Conservation (phyloP, 1,139 yeast species). For the Scheffersomyces segobiensis region DNA sequence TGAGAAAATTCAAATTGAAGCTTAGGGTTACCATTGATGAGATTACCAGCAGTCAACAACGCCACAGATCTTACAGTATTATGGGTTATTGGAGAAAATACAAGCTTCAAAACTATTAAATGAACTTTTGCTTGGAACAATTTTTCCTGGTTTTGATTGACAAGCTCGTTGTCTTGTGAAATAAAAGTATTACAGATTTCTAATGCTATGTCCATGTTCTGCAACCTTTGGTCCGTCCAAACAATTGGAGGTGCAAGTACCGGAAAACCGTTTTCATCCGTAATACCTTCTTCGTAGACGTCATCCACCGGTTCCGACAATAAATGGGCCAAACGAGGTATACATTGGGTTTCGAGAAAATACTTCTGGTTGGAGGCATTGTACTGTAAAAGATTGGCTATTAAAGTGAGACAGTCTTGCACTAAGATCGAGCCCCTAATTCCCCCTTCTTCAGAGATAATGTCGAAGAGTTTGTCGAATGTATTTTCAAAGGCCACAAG, state of each 20-base stretch:
- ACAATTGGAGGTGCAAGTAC: conserved; percentile 37
- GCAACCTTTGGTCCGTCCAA: conserved; percentile 74
- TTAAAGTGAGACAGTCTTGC: conserved; percentile 80
- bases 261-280: conserved; percentile 5
- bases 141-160: conserved; percentile 59
- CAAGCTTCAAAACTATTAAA: conserved; percentile 63
- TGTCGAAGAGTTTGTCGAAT: conserved; percentile 75
- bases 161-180: conserved; percentile 69
- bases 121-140: conserved; percentile 66
- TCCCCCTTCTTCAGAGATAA: conserved; percentile 87
- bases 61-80: conserved; percentile 65
- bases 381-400: conserved; percentile 71
- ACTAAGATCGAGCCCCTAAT: conserved; percentile 87
- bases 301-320: conserved; percentile 60
- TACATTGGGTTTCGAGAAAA: conserved; percentile 82
- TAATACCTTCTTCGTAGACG: conserved; percentile 24
- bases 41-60: conserved; percentile 71
- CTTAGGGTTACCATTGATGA: conserved; percentile 62
- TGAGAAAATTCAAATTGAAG: conserved; percentile 71
- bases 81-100: conserved; percentile 66
- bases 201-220: conserved; percentile 63
- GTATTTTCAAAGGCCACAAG: conserved; percentile 93
- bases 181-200: conserved; percentile 78
- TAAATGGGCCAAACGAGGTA: conserved; percentile 61
- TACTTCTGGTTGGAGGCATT: conserved; percentile 90